These are phyloP conservation scores for Pyrenula massariospora DNA, from an alignment of 495 filamentous ascomycete species.

Conservation along the genomic window DNA sequence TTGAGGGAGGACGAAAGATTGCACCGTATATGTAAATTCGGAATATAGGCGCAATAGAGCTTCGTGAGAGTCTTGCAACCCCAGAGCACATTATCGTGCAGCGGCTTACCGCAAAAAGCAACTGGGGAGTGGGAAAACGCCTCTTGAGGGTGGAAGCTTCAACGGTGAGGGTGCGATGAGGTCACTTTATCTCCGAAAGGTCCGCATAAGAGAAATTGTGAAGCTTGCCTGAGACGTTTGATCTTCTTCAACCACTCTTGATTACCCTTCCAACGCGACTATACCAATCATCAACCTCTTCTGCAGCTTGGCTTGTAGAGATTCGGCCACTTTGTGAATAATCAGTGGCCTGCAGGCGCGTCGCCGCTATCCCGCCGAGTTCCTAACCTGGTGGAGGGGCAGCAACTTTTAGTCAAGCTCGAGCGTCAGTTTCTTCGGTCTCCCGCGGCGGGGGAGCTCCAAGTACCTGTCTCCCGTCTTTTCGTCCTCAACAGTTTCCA, in stretches of 20 bases:
- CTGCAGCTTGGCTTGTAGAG: background rate
- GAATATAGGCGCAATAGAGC: too few relatives aligned
- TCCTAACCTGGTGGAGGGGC: background rate
- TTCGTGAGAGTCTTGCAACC: too few relatives aligned
- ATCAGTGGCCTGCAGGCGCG: background rate
- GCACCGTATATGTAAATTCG: too few relatives aligned
- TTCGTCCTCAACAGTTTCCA: background rate
- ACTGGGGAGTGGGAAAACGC: too few relatives aligned
- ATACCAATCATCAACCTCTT: too few relatives aligned
- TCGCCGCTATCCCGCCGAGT: background rate
- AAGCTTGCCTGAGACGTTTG: background rate
- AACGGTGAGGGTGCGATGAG: too few relatives aligned
- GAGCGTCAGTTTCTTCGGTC: background rate
- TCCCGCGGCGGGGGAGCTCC: constrained; percentile 1
- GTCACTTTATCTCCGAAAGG: background rate
- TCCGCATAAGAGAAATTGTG: background rate
- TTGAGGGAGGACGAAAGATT: too few relatives aligned
- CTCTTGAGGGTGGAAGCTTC: too few relatives aligned
- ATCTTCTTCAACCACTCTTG: background rate
- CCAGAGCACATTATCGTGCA: too few relatives aligned
- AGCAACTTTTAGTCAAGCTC: background rate
- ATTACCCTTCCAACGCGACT: too few relatives aligned
- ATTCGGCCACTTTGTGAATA: background rate
- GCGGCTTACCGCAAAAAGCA: too few relatives aligned
- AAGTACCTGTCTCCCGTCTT: background rate